phyloP scores from a whole-genome alignment of 2,329 filamentous ascomycete genomes.

The Arthroderma uncinatum region DNA sequence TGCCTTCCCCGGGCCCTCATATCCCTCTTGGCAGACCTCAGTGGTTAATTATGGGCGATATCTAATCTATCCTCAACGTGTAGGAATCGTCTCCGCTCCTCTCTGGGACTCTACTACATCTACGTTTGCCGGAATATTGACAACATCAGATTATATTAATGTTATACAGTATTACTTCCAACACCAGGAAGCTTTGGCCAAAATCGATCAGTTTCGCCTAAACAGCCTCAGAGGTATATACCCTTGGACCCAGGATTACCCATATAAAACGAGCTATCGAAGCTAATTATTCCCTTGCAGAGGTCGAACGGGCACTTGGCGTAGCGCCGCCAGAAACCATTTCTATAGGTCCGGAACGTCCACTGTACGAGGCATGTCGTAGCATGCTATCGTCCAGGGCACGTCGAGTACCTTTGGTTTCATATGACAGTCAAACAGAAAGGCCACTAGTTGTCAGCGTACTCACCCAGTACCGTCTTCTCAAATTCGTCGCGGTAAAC shows the following conservation, averaged over 20 bases:
- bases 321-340: slow-evolving; percentile 86
- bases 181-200: slow-evolving; percentile 76
- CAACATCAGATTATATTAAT: slow-evolving; percentile 95
- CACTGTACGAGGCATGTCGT: slow-evolving; percentile 88
- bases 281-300: slow-evolving; percentile 37
- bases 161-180: slow-evolving; percentile 99
- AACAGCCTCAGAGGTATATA: slow-evolving; percentile 80
- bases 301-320: slow-evolving; percentile 89
- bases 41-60: slow-evolving; percentile 8
- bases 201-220: slow-evolving; percentile 87
- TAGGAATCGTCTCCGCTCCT: slow-evolving; percentile 93
- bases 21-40: slow-evolving; percentile 10
- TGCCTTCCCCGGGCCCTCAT: not conserved
- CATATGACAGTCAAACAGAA: slow-evolving; percentile 86
- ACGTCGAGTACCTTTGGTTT: slow-evolving; percentile 83
- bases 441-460: slow-evolving; percentile 91
- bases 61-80: slow-evolving; percentile 11
- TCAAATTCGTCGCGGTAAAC: slow-evolving; percentile 98
- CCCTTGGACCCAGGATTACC: slow-evolving; percentile 5
- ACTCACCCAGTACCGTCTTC: slow-evolving; percentile 93
- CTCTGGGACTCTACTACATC: slow-evolving; percentile 92
- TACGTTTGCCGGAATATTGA: slow-evolving; percentile 86
- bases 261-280: not conserved
- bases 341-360: slow-evolving; percentile 81
- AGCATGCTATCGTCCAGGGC: slow-evolving; percentile 90